Conservation (phyloP, 345 rosid genomes). For the Rhizophora mangle region DNA sequence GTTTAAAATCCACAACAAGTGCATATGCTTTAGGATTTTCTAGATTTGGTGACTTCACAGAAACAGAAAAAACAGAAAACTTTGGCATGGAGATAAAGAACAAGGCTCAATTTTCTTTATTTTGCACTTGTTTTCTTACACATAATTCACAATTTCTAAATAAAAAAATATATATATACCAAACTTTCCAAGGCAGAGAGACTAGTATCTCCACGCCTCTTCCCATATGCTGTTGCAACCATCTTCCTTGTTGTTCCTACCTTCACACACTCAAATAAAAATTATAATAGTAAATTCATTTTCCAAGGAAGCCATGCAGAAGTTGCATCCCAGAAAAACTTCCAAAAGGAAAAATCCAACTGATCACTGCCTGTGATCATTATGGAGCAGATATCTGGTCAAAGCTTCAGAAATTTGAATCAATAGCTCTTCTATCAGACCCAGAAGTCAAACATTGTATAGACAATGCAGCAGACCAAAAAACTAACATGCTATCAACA, state of each 20-base stretch:
- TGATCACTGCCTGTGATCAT: neutral
- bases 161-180: slow-evolving; percentile 41
- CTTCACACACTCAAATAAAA: slow-evolving; percentile 45
- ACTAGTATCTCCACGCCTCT: slow-evolving; percentile 76
- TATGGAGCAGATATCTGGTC: no score
- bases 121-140: no score
- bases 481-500: neutral
- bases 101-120: no score
- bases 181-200: slow-evolving; percentile 66
- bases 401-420: neutral
- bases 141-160: no score
- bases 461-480: neutral
- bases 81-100: neutral
- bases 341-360: neutral
- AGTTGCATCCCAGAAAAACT: slow-evolving; percentile 5
- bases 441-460: neutral
- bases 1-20: no score
- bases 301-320: slow-evolving; percentile 11
- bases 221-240: slow-evolving; percentile 75
- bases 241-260: slow-evolving; percentile 77
- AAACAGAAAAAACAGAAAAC: no score
- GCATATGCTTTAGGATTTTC: no score
- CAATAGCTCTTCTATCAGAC: no score
- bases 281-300: slow-evolving; percentile 13
- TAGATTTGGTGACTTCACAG: no score